Conservation (phyloP, 176 grass and related monocot genomes). For the Ensete ventricosum region DNA sequence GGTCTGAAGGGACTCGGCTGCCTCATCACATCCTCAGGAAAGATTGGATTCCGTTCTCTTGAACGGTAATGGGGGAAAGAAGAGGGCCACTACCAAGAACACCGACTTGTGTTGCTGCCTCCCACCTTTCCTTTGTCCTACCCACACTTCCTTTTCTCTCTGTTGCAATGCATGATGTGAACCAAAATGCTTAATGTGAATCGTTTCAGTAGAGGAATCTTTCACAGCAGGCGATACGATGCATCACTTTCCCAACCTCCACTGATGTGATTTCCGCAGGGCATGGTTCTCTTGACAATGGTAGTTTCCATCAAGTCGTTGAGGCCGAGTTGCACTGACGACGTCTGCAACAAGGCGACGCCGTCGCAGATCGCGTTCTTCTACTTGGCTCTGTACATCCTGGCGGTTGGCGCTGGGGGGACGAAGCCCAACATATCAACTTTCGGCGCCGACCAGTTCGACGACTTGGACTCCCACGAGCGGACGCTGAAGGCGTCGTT, state of each 20-base stretch:
- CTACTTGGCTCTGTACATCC: constrained; percentile 46
- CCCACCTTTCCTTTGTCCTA: no score
- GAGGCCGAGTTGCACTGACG: constrained; percentile 30
- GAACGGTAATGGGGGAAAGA: no score
- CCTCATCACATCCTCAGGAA: background rate
- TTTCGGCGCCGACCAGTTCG: constrained; percentile 78
- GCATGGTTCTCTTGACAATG: constrained; percentile 45
- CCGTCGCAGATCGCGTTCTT: constrained; percentile 41
- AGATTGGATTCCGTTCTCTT: no score
- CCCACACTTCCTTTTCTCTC: no score
- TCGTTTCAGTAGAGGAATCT: background rate
- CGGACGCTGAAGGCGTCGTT: constrained; percentile 41
- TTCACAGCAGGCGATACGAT: background rate
- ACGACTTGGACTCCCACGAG: constrained; percentile 47
- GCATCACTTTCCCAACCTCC: no score
- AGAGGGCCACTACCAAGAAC: no score
- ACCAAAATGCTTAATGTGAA: no score
- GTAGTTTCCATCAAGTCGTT: constrained; percentile 47
- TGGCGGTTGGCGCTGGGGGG: constrained; percentile 56
- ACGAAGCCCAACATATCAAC: constrained; percentile 90
- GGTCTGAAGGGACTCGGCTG: background rate
- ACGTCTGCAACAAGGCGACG: constrained; percentile 28
- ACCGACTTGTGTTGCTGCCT: no score
- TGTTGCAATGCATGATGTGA: no score
- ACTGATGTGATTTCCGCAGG: constrained; percentile 20